Conservation (phyloP, 768 basidiomycete genomes). For the Pleurotus giganteus region DNA sequence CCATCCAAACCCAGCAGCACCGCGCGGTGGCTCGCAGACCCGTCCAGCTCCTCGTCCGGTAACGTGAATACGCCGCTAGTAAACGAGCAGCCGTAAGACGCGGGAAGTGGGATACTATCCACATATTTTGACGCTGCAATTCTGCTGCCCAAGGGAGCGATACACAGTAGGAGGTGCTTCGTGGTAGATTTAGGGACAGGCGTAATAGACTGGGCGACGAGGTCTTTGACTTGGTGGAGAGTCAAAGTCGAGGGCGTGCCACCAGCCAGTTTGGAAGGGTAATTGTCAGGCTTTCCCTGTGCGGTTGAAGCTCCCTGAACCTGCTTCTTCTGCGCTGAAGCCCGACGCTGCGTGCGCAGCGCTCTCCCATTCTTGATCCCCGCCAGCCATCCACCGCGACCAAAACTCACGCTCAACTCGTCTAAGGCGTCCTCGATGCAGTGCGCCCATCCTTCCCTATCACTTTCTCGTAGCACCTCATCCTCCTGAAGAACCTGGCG, state of each 20-base stretch:
- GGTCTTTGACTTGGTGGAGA: slow-evolving; percentile 4
- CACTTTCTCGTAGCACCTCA: slow-evolving; percentile 23
- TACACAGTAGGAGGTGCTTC: slow-evolving; percentile 53
- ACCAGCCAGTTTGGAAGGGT: neutral
- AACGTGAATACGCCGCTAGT: slow-evolving; percentile 35
- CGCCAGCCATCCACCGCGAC: slow-evolving; percentile 44
- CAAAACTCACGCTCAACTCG: slow-evolving; percentile 39
- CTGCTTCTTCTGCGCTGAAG: slow-evolving; percentile 22
- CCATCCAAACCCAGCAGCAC: slow-evolving; percentile 51
- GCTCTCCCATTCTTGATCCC: slow-evolving; percentile 37
- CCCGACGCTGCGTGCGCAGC: slow-evolving; percentile 17
- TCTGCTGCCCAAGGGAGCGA: slow-evolving; percentile 36
- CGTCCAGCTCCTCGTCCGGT: slow-evolving; percentile 24
- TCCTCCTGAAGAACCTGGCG: slow-evolving; percentile 38
- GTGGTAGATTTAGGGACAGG: slow-evolving; percentile 23
- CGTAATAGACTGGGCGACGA: slow-evolving; percentile 10
- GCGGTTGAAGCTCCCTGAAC: slow-evolving; percentile 1
- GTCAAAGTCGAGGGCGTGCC: neutral
- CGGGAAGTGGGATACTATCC: slow-evolving; percentile 36
- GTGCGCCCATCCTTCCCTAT: slow-evolving; percentile 40
- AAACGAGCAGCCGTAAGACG: slow-evolving; percentile 46
- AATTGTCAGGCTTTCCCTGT: neutral
- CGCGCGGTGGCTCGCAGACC: slow-evolving; percentile 9
- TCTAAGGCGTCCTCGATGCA: slow-evolving; percentile 47
- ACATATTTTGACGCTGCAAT: slow-evolving; percentile 32